Base-by-base conservation (phyloP, 1,139 yeast genomes). In the Yamadazyma triangularis region DNA sequence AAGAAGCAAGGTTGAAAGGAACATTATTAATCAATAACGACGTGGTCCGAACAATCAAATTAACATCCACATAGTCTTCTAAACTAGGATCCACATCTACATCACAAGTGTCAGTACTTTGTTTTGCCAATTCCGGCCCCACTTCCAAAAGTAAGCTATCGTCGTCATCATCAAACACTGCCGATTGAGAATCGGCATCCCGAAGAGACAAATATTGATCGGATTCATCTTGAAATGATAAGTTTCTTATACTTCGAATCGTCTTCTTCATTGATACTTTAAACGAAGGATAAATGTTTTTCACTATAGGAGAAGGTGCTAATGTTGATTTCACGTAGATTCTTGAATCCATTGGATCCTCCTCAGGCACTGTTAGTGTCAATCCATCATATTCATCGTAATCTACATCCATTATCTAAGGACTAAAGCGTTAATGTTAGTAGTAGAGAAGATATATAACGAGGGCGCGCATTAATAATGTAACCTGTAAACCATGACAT, bases 131-230 rank as follows among this genome's bases (percentile, higher is more conserved):
- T n/a, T n/a, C n/a, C n/a, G n/a, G n/a, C 7, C 25, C 16, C 31
- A 32, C 13, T n/a, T 36, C 41, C 26, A 48, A 36, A 5, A 46
- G 28, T 27, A 47, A 40, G 8, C 51, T 56, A 26, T 55, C 65
- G 24, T 64, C 72, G 25, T 55, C 65, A 24, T 64, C 72, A 29
- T 53, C 50, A 35, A 64, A 64, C 9, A 53, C 64, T 23, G 59
- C 68, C 36, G 53, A 44, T 39, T 64, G 70, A 0, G 72, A 65
- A 36, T 67, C 72, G 25, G 58, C 62, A 25, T 61, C 69, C 15
- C 51, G 56, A 1, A 64, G 59, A 3, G 58, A 50, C 27, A 64
- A 35, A 13, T 48, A 51, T 39, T 66, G 72, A 40, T 62, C 64
- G 15, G 51, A 55, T 28, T 64, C 71, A 28, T 65, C 73, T 33